A percentile compares a stretch with the other conserved stretches of the same genome.
These are phyloP conservation scores for Dioszegia crocea DNA, from an alignment of 768 basidiomycete genomes.

Conservation along the genomic window DNA sequence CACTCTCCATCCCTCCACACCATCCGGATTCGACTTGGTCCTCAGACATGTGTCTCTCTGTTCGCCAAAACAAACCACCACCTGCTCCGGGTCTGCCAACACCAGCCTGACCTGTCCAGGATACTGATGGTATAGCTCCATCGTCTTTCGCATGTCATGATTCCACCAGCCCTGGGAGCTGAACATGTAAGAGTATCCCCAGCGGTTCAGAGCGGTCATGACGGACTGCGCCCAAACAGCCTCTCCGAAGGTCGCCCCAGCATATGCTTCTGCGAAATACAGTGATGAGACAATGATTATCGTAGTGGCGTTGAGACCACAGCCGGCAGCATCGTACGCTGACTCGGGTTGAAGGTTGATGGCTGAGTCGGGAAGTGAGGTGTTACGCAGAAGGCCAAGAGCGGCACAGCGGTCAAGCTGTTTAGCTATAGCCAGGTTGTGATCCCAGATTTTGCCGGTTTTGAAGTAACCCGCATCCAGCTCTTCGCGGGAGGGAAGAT, in stretches of 20 bases:
- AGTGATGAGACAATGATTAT: conserved; percentile 34
- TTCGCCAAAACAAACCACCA: conserved; percentile 23
- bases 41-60: conserved; percentile 24
- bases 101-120: conserved; percentile 30
- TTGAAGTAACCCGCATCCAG: conserved; percentile 21
- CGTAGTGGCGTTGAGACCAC: conserved; percentile 38
- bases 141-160: conserved; percentile 33
- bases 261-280: conserved; percentile 36
- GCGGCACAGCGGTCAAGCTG: conserved; percentile 27
- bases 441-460: conserved; percentile 35
- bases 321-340: conserved; percentile 21
- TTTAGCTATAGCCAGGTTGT: conserved; percentile 30
- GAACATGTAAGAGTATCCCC: conserved; percentile 36
- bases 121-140: conserved; percentile 26
- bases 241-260: conserved; percentile 25
- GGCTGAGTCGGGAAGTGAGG: conserved; percentile 12
- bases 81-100: conserved; percentile 36
- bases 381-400: conserved; percentile 32
- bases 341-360: conserved; percentile 17
- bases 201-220: conserved; percentile 33
- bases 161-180: conserved; percentile 40
- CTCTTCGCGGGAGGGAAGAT: not conserved
- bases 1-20: conserved; percentile 37
- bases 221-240: conserved; percentile 33
- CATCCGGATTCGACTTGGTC: conserved; percentile 21